Evolutionary conservation across 225 moss, liverwort and hornwort species (phyloP).

Genomic region (Ulota crispa): DNA sequence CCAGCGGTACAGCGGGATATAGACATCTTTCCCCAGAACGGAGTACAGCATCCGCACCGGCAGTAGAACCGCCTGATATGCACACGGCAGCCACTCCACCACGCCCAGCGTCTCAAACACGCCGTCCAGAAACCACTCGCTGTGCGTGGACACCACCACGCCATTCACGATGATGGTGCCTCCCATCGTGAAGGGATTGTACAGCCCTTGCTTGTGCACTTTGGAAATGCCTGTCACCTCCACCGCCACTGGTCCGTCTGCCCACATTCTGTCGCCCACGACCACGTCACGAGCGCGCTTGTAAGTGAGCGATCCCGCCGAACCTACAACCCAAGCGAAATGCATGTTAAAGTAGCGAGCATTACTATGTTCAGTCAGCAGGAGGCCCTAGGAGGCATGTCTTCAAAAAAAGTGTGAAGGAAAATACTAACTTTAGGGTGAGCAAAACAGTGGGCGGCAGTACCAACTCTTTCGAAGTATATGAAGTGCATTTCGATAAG

Average conservation of each 20-base stretch:
- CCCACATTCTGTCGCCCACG: neutral
- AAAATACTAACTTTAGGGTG: no score
- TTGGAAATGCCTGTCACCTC: no score
- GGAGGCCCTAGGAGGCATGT: no score
- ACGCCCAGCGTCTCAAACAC: neutral
- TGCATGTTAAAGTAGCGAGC: no score
- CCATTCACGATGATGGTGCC: neutral
- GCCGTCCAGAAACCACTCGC: neutral
- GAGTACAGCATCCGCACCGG: neutral
- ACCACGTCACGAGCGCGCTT: no score
- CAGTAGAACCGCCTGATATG: neutral
- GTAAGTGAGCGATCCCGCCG: no score
- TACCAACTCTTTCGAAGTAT: no score
- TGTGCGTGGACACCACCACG: neutral
- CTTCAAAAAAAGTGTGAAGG: no score
- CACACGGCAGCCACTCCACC: neutral
- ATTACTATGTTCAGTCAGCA: no score
- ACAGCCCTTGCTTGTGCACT: neutral
- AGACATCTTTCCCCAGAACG: neutral
- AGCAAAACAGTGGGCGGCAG: no score
- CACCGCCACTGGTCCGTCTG: neutral
- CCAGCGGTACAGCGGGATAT: neutral
- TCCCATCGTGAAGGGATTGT: neutral
- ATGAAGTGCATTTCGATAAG: no score
- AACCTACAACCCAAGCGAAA: no score